Evolutionary conservation across 1,284 basidiomycete genomes (phyloP).

Genomic region (Puccinia horiana): DNA sequence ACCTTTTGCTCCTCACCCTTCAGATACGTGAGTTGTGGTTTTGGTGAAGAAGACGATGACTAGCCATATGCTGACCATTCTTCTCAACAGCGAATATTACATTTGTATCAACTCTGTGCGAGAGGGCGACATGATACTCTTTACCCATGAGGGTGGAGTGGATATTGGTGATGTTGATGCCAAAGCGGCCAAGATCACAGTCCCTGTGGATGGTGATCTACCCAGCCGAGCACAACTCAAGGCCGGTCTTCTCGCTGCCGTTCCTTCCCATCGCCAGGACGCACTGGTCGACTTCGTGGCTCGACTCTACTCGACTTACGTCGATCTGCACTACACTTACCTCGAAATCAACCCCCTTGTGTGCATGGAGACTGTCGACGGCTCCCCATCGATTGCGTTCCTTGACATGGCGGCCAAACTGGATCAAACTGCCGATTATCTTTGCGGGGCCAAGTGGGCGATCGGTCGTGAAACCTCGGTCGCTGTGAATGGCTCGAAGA

Average conservation of each 20-base stretch:
- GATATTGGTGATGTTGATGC: conserved; percentile 98
- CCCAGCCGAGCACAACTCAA: conserved; percentile 76
- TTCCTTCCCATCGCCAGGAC: conserved; percentile 71
- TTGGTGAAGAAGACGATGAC: not conserved
- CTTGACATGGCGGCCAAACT: conserved; percentile 99
- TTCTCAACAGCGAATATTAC: conserved; percentile 73
- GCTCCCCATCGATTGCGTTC: conserved; percentile 82
- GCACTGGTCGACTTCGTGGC: conserved; percentile 89
- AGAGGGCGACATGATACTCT: conserved; percentile 93
- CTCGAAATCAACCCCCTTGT: conserved; percentile 99
- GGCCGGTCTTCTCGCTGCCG: conserved; percentile 73
- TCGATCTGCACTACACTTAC: conserved; percentile 96
- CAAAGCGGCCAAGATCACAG: conserved; percentile 86
- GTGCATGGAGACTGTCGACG: conserved; percentile 78
- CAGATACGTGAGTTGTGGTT: conserved; percentile 65
- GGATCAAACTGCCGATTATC: conserved; percentile 95
- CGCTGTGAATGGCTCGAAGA: conserved; percentile 61
- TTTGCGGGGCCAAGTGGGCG: conserved; percentile 98
- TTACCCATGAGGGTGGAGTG: conserved; percentile 98
- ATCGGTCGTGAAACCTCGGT: conserved; percentile 86
- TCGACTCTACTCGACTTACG: conserved; percentile 94
- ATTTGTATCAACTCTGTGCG: conserved; percentile 96
- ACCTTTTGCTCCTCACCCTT: conserved; percentile 93
- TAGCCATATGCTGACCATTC: not conserved
- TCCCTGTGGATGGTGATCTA: conserved; percentile 63